These are phyloP conservation scores for Magnusiomyces sp. DNA, from an alignment of 1,139 yeast genomes.

Conservation along the genomic window DNA sequence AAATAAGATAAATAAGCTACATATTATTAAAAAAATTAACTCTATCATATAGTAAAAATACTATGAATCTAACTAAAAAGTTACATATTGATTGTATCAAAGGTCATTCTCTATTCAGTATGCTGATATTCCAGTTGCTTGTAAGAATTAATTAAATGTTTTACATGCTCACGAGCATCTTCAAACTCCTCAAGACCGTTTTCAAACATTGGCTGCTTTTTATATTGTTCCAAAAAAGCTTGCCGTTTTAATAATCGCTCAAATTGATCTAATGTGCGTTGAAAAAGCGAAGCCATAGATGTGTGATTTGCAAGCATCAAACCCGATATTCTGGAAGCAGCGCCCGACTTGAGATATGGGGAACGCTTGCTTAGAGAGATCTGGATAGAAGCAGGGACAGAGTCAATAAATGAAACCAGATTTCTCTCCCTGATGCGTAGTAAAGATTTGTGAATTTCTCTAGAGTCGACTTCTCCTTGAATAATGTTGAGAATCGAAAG, in stretches of 20 bases:
- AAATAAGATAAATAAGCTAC: too few species aligned
- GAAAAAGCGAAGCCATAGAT: constrained; percentile 55
- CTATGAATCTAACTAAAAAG: too few species aligned
- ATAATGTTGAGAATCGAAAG: constrained; percentile 68
- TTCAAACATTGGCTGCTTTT: constrained; percentile 46
- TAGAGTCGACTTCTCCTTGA: constrained; percentile 64
- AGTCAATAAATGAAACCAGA: constrained; percentile 65
- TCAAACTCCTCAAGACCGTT: constrained; percentile 70
- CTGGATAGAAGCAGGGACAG: constrained; percentile 77
- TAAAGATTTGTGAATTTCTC: constrained; percentile 73
- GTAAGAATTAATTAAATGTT: constrained; percentile 66
- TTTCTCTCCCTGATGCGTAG: constrained; percentile 65
- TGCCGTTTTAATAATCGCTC: constrained; percentile 70
- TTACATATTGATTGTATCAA: too few species aligned
- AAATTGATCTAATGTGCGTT: constrained; percentile 63
- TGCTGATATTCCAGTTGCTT: constrained; percentile 40
- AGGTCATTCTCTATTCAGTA: too few species aligned
- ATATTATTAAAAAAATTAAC: too few species aligned
- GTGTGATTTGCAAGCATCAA: constrained; percentile 74
- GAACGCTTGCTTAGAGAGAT: constrained; percentile 71
- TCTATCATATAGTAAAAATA: too few species aligned
- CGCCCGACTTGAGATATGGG: constrained; percentile 37
- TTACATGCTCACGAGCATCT: constrained; percentile 69
- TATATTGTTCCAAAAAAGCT: constrained; percentile 79
- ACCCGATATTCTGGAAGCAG: constrained; percentile 41